Conservation (phyloP, 2,329 filamentous ascomycete species). For the Colletotrichum truncatum region DNA sequence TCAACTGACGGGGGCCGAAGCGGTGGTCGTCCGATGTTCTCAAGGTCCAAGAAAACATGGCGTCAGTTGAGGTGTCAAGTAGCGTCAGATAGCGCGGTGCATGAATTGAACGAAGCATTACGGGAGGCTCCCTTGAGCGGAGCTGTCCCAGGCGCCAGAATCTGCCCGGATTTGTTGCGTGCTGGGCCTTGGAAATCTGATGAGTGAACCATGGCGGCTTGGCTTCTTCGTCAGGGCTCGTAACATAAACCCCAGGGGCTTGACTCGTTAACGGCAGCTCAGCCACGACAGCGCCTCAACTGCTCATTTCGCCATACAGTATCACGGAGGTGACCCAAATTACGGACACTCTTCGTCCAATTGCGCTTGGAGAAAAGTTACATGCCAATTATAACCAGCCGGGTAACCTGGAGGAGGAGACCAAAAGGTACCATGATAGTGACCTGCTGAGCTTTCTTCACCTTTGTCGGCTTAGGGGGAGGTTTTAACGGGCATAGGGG, state of each 20-base stretch:
- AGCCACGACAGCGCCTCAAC: slow-evolving; percentile 23
- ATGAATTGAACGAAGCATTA: neutral
- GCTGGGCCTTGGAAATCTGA: neutral
- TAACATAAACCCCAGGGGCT: slow-evolving; percentile 21
- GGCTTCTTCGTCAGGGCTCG: neutral
- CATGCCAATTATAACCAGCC: neutral
- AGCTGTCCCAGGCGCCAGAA: neutral
- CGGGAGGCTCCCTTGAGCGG: slow-evolving; percentile 11
- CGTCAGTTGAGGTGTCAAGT: slow-evolving; percentile 22
- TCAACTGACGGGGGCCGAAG: slow-evolving; percentile 1
- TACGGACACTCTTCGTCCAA: neutral
- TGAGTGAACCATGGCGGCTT: neutral
- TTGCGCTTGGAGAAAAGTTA: too few species aligned
- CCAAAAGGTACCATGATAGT: too few species aligned
- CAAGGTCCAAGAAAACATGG: slow-evolving; percentile 21
- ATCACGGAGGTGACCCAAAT: slow-evolving; percentile 2
- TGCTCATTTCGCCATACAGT: slow-evolving; percentile 19
- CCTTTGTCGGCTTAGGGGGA: neutral
- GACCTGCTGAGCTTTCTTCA: neutral
- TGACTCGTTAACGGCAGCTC: slow-evolving; percentile 19
- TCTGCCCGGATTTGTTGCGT: neutral
- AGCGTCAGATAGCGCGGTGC: slow-evolving; percentile 14
- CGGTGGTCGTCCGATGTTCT: slow-evolving; percentile 18
- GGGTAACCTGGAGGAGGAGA: neutral
- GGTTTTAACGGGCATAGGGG: neutral